Evolutionary conservation across 176 grass and related monocot species (phyloP).

Genomic region (Triticum dicoccoides): DNA sequence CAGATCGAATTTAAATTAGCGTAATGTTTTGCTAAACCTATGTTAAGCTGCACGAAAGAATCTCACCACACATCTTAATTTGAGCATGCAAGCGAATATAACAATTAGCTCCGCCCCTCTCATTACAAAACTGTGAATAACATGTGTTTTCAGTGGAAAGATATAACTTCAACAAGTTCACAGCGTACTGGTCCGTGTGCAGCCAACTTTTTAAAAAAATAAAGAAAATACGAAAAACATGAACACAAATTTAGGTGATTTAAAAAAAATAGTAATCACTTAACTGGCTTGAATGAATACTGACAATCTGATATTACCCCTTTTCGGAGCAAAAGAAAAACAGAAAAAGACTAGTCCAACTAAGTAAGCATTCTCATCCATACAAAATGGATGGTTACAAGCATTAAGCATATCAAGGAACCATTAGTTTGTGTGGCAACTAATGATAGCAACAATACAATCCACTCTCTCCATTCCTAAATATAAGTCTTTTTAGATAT

Average conservation of each 20-base stretch:
- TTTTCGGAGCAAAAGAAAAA: neutral
- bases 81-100: neutral
- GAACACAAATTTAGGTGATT: neutral
- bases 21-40: neutral
- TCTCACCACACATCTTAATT: neutral
- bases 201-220: neutral
- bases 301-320: neutral
- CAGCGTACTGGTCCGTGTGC: neutral
- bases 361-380: neutral
- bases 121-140: conserved; percentile 8
- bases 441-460: neutral
- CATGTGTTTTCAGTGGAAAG: neutral
- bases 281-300: neutral
- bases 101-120: neutral
- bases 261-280: neutral
- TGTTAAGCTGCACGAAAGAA: neutral
- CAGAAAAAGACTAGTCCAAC: neutral
- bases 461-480: too few species aligned
- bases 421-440: neutral
- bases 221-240: neutral
- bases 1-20: neutral
- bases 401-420: neutral
- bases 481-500: too few species aligned
- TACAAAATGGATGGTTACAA: neutral
- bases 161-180: neutral